These are phyloP conservation scores for Phytophthora podocarpi DNA, from an alignment of 352 stramenopile genomes.

Conservation along the genomic window DNA sequence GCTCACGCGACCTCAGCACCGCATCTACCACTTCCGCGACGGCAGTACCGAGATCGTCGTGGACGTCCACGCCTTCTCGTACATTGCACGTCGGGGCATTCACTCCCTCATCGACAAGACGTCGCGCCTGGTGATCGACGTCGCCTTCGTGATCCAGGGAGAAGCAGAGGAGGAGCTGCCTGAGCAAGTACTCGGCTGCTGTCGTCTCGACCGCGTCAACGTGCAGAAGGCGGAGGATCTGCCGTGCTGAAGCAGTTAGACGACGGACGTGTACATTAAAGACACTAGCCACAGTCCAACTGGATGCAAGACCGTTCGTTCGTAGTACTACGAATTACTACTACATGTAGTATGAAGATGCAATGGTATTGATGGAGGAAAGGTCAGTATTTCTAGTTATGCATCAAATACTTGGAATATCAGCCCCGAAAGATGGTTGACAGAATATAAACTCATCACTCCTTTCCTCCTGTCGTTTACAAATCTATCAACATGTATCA, in stretches of 20 bases:
- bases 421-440: slow-evolving; percentile 92
- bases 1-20: slow-evolving; percentile 83
- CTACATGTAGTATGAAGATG: too few relatives aligned
- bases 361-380: slow-evolving; percentile 41
- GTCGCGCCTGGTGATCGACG: slow-evolving; percentile 83
- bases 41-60: slow-evolving; percentile 79
- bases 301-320: too few relatives aligned
- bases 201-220: slow-evolving; percentile 76
- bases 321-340: too few relatives aligned
- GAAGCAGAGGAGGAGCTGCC: slow-evolving; percentile 88
- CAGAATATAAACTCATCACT: slow-evolving; percentile 83
- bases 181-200: slow-evolving; percentile 86
- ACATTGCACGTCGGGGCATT: slow-evolving; percentile 83
- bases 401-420: slow-evolving; percentile 86
- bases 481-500: slow-evolving; percentile 3
- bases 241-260: slow-evolving; percentile 27
- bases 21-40: slow-evolving; percentile 78
- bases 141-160: slow-evolving; percentile 87
- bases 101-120: slow-evolving; percentile 82
- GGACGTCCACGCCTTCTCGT: slow-evolving; percentile 84
- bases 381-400: slow-evolving; percentile 84
- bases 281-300: too few relatives aligned
- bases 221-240: slow-evolving; percentile 66
- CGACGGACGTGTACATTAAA: slow-evolving; percentile 14
- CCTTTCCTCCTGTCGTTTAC: slow-evolving; percentile 44